phyloP scores from a whole-genome alignment of 1,284 basidiomycete genomes.

The Bondarzewia mesenterica region DNA sequence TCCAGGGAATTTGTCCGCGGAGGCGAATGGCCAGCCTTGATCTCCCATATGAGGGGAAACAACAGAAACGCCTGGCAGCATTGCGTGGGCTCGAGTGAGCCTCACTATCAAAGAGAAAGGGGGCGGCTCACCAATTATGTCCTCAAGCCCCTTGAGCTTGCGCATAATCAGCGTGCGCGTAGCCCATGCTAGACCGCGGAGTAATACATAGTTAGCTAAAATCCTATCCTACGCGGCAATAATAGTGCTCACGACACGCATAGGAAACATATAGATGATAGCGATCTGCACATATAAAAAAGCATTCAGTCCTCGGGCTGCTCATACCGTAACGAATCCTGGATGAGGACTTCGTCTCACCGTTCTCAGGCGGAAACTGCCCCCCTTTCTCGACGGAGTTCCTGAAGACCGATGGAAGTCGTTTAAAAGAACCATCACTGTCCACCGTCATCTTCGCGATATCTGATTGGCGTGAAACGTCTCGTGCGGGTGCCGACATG shows the following conservation, averaged over 20 bases:
- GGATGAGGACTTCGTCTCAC: constrained; percentile 39
- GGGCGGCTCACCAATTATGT: constrained; percentile 58
- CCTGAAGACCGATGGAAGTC: constrained; percentile 69
- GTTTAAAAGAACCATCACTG: constrained; percentile 78
- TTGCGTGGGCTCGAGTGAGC: background rate
- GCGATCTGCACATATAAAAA: constrained; percentile 54
- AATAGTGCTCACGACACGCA: constrained; percentile 56
- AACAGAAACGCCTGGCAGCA: constrained; percentile 56
- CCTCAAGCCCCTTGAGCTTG: constrained; percentile 87
- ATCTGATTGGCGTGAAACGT: constrained; percentile 34
- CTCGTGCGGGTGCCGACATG: constrained; percentile 4
- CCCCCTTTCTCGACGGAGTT: constrained; percentile 66
- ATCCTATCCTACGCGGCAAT: background rate
- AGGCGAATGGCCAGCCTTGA: constrained; percentile 85
- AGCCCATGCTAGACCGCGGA: constrained; percentile 69
- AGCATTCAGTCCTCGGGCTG: background rate
- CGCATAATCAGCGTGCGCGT: constrained; percentile 85
- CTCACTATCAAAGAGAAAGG: constrained; percentile 4
- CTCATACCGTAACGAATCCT: background rate
- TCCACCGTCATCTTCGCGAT: constrained; percentile 58
- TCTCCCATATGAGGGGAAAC: constrained; percentile 85
- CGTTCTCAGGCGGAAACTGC: constrained; percentile 76
- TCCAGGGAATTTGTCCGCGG: constrained; percentile 59
- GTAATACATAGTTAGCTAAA: background rate
- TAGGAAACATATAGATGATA: constrained; percentile 87